Evolutionary conservation across 345 rosid genomes (phyloP), one percentile per base, ranked within the genome.

Genomic region (Murraya koenigii): DNA sequence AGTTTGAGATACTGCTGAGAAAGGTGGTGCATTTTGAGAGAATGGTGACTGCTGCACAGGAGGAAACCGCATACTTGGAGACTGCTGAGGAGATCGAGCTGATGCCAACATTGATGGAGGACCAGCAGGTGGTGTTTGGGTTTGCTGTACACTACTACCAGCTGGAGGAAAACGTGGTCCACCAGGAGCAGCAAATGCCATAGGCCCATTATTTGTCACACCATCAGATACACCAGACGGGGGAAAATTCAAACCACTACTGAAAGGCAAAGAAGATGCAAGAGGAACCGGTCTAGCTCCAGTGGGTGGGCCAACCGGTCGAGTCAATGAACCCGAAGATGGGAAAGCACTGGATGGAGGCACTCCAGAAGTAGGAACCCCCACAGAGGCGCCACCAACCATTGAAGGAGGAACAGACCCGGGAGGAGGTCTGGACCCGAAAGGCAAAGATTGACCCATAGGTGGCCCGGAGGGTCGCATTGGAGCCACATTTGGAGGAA

Each of bases 391-490:
- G 6, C 84, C 87, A 26, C 84, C 80, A 11, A 82, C 87, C 11
- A 84, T 62, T 28, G 84, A 77, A 39, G 90, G 79, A 15, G 87
- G 85, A 65, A 88, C 71, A 9, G 89, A 81, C 20, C 87, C 86
- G 20, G 91, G 83, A 58, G 88, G 86, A 1, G 90, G 92, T 79
- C 98, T 86, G 63, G 88, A 80, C 33, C 89, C 92, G 83, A 90
- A 87, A 2, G 88, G 87, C 36, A 86, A 75, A 20, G 93, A 86
- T 77, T 87, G 94, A 44, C 79, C 81, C 13, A 80, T 78, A 71
- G 92, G 90, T 0, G 88, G 90, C 33, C 88, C 95, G 62, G 84
- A 75, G 0, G 95, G 94, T 82, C 97, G 89, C 20, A 87, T 90
- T 0, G 86, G 75, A 44, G 86, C 83, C 65, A 78, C 78, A 83